Evolutionary conservation across 495 filamentous ascomycete species (phyloP), one percentile per base, ranked within the genome.

Genomic region (Halenospora varia): DNA sequence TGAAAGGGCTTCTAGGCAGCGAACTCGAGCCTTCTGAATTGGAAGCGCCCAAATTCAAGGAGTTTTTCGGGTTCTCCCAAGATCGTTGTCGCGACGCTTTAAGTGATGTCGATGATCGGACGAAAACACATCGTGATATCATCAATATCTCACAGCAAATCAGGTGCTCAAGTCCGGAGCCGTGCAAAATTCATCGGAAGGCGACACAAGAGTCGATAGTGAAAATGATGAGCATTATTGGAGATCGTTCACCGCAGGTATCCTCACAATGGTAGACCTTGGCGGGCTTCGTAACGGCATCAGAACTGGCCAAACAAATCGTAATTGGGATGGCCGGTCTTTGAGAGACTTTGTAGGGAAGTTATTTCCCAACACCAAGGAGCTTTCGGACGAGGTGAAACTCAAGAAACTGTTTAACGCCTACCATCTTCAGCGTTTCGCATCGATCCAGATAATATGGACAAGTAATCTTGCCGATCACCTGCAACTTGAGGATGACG

Each of bases 381-480:
- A 35, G 13, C 29, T 35, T 35, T 13, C 29, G 29, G 13, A 35
- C 13, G 29, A 35, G 29, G 35, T 62, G 10, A 62, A 64, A 47
- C 51, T 66, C 13, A 61, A 64, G 1, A 62, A 55, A 50, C 29
- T 60, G 10, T 71, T 72, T 50, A 70, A 46, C 2, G 69, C 67
- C 2, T 35, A 42, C 4, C 70, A 66, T 50, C 25, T 73, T 15
- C 15, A 46, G n/a, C 49, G 63, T 2, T 69, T 76, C 29, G 75
- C 62, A 4, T 73, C 71, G 2, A 62, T 77, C 25, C 46, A 68
- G 25, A 66, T 78, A 11, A 19, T 48, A 25, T 73, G 65, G 68
- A 79, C 77, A 10, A 45, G 64, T 35, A 75, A 78, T 39, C 55
- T 79, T 2, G 63, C 66, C 0, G 73, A 79, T 41, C 77, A 80